Base-by-base conservation (phyloP, 1,284 basidiomycete genomes). In the Naganishia albida region DNA sequence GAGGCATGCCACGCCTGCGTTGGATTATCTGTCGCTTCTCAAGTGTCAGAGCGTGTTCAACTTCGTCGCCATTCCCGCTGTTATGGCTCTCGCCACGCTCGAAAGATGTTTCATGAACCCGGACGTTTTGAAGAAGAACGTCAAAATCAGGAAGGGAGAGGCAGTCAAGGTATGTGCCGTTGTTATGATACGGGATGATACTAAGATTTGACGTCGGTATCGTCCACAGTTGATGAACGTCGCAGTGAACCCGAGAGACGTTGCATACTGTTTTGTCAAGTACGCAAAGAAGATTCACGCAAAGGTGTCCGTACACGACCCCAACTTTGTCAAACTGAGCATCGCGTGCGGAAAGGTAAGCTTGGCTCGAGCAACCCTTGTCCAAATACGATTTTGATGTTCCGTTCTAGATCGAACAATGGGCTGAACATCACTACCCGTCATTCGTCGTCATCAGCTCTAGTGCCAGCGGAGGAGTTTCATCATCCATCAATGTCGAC, bases 31-130 rank as follows among this genome's bases (percentile, higher is more conserved):
- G 70, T 83, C 86, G 28, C 78, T 97, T 54, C 82, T 99, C 72
- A 88, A 86, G 78, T 94, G 91, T 79, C 95, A 98, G 81, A 89
- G 84, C 66, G 86, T 97, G 30, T 99, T 99, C 84, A 92, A 92
- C 79, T 99, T 99, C 80, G 93, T 91, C 72, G 93, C 95, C 2
- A 92, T 98, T 67, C 95, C 95, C 12, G 91, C 90, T 39, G 86
- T 88, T 25, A 98, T 99, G 95, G 93, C 95, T 0, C 90, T 99
- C 71, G 94, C 96, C 7, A 99, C 94, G 7, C 82, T 99, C 28
- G 86, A 90, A 55, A 78, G 89, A 62, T 95, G 93, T 79, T 96
- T 94, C 80, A 91, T 91, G 89, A 99, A 99, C 80, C 85, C 86
- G 1, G 81, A 83, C n/a, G 90, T 99, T 82, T 87, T 97, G 78